phyloP scores from a whole-genome alignment of 2,329 filamentous ascomycete genomes.

The Amauroascus niger region DNA sequence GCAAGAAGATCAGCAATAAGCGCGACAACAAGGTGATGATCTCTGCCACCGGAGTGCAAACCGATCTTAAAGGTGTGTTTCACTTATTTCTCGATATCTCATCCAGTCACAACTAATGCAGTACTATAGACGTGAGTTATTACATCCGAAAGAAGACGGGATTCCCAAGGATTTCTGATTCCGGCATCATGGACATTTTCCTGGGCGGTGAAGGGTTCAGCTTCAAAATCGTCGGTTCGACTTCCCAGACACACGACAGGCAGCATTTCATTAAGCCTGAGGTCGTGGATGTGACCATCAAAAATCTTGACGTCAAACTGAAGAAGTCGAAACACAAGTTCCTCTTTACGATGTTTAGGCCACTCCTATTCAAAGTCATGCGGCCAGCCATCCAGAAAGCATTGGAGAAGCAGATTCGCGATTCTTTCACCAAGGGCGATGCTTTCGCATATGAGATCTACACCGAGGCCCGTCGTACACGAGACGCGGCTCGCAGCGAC shows the following conservation, averaged over 20 bases:
- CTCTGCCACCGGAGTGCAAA: constrained; percentile 80
- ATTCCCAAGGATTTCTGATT: constrained; percentile 79
- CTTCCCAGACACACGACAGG: constrained; percentile 61
- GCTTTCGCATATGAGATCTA: constrained; percentile 65
- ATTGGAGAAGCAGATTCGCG: constrained; percentile 78
- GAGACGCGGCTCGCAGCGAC: constrained; percentile 55
- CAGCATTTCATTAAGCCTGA: constrained; percentile 92
- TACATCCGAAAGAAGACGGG: constrained; percentile 92
- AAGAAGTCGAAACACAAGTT: constrained; percentile 94
- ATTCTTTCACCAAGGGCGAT: constrained; percentile 69
- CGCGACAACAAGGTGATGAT: constrained; percentile 78
- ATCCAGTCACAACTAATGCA: too few relatives aligned
- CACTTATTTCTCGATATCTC: too few relatives aligned
- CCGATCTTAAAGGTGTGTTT: constrained; percentile 57
- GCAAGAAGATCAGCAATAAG: constrained; percentile 74
- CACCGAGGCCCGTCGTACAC: constrained; percentile 66
- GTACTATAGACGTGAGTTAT: constrained; percentile 64
- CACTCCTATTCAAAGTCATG: constrained; percentile 71
- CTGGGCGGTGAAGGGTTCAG: constrained; percentile 79
- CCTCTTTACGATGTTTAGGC: constrained; percentile 78
- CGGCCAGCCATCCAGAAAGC: constrained; percentile 78
- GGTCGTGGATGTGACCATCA: constrained; percentile 72
- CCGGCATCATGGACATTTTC: constrained; percentile 78
- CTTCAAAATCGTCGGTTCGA: constrained; percentile 84
- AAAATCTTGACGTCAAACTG: constrained; percentile 75